Base-by-base conservation (phyloP, 2,329 filamentous ascomycete genomes). In the Fusarium armeniacum region DNA sequence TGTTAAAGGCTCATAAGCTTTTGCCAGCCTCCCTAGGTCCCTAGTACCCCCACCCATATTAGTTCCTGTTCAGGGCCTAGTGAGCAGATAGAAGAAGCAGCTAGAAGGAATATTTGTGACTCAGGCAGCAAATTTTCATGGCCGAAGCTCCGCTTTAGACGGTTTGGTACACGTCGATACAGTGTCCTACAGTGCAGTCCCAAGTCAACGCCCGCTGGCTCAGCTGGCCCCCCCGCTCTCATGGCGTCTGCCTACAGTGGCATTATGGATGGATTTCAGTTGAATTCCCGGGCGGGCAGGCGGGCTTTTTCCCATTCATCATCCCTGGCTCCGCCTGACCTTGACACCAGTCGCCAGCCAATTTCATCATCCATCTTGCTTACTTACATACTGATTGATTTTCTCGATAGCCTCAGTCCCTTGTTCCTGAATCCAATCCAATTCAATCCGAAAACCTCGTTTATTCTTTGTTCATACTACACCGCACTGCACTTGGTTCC, bases 101-200 rank as follows among this genome's bases (percentile, higher is more conserved):
- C 76, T 76, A 77, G 76, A 77, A 76, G 54, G 52, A 54, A 54
- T 69, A 58, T 75, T 73, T 74, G 67, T 78, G 76, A 78, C 78
- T 79, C 76, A 80, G 78, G 78, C 78, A 79, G 72, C 76, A 76
- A 78, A 60, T 44, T 66, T 66, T 66, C 54, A 28, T 8, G 24
- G 56, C 10, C 0, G 45, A 46, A 36, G 60, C 35, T 40, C 45
- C 53, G 45, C 51, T 58, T 65, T 65, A 60, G 51, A 64, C 51
- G 26, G 33, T 41, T 41, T 46, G 50, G 51, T 58, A 59, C 60
- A 33, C 38, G 38, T 50, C 15, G 30, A 56, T 63, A 65, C 62
- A 64, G 53, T 65, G 47, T 28, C 11, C 33, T 49, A 66, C 63
- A 62, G 63, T 66, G 62, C 5, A 20, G 33, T 52, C 22, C 13